A percentile compares a stretch with the other conserved stretches of the same genome.
These are phyloP conservation scores for Chalciporus pseudorubinellus DNA, from an alignment of 768 basidiomycete species.

Conservation along the genomic window DNA sequence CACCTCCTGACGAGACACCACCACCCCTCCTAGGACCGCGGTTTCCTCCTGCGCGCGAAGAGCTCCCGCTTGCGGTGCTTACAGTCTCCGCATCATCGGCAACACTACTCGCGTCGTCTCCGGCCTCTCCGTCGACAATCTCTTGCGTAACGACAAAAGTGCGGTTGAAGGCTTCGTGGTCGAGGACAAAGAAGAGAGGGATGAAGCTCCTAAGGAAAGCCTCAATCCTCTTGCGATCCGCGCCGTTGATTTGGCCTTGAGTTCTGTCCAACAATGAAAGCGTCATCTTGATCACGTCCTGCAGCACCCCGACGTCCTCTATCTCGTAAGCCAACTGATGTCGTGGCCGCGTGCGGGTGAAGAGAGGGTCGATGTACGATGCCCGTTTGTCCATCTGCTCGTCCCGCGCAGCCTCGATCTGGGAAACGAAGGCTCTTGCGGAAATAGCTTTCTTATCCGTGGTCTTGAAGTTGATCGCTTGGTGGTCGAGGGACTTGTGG, in stretches of 20 bases:
- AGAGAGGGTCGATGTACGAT: conserved; percentile 49
- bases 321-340: conserved; percentile 82
- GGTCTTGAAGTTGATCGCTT: conserved; percentile 86
- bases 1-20: conserved; percentile 47
- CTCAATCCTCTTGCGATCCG: conserved; percentile 82
- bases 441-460: conserved; percentile 84
- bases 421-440: conserved; percentile 71
- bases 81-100: conserved; percentile 38
- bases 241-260: conserved; percentile 64
- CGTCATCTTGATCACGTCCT: conserved; percentile 85
- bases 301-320: conserved; percentile 72
- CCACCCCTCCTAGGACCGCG: conserved; percentile 40
- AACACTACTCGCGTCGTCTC: conserved; percentile 41
- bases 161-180: conserved; percentile 66
- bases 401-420: conserved; percentile 82
- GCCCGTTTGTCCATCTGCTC: conserved; percentile 78
- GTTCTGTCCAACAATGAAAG: conserved; percentile 91
- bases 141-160: conserved; percentile 63
- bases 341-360: conserved; percentile 58
- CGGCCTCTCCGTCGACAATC: conserved; percentile 58
- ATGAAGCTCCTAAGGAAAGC: conserved; percentile 73
- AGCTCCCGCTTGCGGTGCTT: conserved; percentile 27
- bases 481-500: conserved; percentile 90
- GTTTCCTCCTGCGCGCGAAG: conserved; percentile 34
- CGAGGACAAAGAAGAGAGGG: conserved; percentile 74